A percentile compares a stretch with the other conserved stretches of the same genome.
Evolutionary conservation across 2,329 filamentous ascomycete genomes (phyloP).

Genomic region (Neoscytalidium dimidiatum): DNA sequence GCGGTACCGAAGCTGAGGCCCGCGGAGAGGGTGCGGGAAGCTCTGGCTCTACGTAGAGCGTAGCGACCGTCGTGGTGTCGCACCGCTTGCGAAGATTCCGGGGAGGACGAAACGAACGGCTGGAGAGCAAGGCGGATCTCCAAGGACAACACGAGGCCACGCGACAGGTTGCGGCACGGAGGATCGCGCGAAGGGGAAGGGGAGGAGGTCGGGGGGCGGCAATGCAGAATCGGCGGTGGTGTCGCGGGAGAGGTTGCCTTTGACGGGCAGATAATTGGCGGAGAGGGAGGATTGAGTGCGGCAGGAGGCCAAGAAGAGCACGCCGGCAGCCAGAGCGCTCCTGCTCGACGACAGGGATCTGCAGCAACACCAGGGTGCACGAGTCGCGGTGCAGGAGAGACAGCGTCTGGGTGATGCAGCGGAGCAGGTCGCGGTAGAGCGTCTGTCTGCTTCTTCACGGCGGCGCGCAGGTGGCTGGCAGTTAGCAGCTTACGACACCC

Average conservation of each 20-base stretch:
- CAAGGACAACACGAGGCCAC: not conserved
- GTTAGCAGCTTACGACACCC: conserved; percentile 17
- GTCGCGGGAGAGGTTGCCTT: conserved; percentile 5
- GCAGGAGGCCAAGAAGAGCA: conserved; percentile 21
- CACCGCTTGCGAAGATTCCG: conserved; percentile 10
- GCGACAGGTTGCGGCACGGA: not conserved
- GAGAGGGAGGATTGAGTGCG: conserved; percentile 18
- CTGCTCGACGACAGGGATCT: conserved; percentile 20
- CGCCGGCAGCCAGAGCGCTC: conserved; percentile 12
- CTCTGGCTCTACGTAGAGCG: not conserved
- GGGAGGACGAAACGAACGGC: conserved; percentile 17
- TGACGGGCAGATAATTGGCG: conserved; percentile 15
- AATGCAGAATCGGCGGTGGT: not conserved
- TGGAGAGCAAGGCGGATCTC: not conserved
- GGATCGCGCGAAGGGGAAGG: not conserved
- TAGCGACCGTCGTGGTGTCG: not conserved
- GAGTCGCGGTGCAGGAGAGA: conserved; percentile 2
- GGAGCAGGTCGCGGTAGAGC: not conserved
- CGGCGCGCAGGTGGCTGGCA: not conserved
- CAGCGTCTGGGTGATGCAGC: not conserved
- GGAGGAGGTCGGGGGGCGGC: not conserved
- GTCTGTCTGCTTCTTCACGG: conserved; percentile 8
- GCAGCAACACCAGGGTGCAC: conserved; percentile 8
- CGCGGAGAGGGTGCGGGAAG: not conserved
- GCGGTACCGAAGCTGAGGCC: not conserved